A percentile compares a stretch with the other conserved stretches of the same genome.
Evolutionary conservation across 495 filamentous ascomycete species (phyloP).

Genomic region (Pyrenula aspistea): DNA sequence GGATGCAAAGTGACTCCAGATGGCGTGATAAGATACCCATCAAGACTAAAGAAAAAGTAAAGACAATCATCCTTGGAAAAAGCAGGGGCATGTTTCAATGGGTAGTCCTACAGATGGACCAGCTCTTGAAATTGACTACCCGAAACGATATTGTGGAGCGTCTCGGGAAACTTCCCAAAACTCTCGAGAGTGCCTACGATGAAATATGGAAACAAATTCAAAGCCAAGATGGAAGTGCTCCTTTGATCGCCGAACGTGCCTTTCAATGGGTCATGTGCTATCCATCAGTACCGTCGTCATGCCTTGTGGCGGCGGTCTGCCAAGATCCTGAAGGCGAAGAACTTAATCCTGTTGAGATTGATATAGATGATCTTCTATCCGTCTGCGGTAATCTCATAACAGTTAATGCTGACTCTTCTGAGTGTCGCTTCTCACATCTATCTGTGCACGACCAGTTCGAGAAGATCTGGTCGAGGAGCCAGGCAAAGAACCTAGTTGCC

Average conservation of each 20-base stretch:
- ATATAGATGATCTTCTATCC: conserved; percentile 11
- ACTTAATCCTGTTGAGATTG: conserved; percentile 3
- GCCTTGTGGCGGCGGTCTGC: conserved; percentile 7
- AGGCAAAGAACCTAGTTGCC: background rate
- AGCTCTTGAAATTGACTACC: conserved; percentile 12
- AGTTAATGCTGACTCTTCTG: background rate
- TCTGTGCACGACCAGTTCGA: background rate
- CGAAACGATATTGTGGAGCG: conserved; percentile 10
- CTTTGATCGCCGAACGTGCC: conserved; percentile 16
- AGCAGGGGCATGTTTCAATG: conserved; percentile 21
- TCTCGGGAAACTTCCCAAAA: conserved; percentile 20
- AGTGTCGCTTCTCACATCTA: background rate
- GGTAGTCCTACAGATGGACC: conserved; percentile 20
- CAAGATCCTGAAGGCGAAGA: conserved; percentile 1
- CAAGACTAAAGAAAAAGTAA: conserved; percentile 5
- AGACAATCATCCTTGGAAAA: conserved; percentile 3
- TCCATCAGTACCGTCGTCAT: conserved; percentile 8
- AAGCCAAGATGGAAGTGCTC: conserved; percentile 9
- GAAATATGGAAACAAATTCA: conserved; percentile 16
- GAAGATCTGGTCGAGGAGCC: background rate
- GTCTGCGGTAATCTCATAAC: conserved; percentile 15
- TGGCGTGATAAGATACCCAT: conserved; percentile 7
- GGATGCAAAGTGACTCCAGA: conserved; percentile 1
- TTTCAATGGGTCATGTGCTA: conserved; percentile 22
- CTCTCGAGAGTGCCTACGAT: conserved; percentile 20